Percentiles rank a stretch among this genome's conserved stretches.
These are phyloP conservation scores for Cryptococcus amylolentus DNA, from an alignment of 1,284 basidiomycete species.

Conservation along the genomic window DNA sequence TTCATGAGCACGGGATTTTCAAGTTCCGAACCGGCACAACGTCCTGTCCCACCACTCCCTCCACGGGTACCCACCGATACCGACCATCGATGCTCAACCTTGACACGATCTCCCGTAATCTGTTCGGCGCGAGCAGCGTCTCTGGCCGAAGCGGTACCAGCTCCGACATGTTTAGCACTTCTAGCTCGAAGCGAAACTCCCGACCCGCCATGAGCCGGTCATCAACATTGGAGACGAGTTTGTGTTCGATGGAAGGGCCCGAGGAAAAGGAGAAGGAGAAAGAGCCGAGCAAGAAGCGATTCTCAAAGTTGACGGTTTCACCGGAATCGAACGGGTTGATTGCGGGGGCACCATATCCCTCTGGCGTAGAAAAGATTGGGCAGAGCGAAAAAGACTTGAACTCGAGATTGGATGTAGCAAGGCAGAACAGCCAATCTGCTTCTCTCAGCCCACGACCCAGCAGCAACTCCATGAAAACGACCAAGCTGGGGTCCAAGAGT, in stretches of 20 bases:
- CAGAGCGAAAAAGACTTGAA: constrained; percentile 64
- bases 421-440: constrained; percentile 68
- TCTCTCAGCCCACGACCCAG: constrained; percentile 2
- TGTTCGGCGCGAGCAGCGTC: constrained; percentile 41
- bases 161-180: constrained; percentile 29
- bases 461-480: too few relatives aligned
- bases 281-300: constrained; percentile 3
- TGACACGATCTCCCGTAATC: constrained; percentile 66
- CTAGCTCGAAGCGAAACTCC: constrained; percentile 24
- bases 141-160: constrained; percentile 25
- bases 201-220: constrained; percentile 29
- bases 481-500: constrained; percentile 13
- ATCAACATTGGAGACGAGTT: constrained; percentile 26
- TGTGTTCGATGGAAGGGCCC: constrained; percentile 1
- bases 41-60: constrained; percentile 76
- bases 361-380: constrained; percentile 6
- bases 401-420: constrained; percentile 68
- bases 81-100: constrained; percentile 76
- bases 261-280: constrained; percentile 4
- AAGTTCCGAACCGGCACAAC: constrained; percentile 71
- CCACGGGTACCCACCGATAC: constrained; percentile 59
- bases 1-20: constrained; percentile 80
- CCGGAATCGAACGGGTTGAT: constrained; percentile 4
- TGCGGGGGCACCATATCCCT: constrained; percentile 15
- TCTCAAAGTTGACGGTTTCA: neutral